Base-by-base conservation (phyloP, 306 rosid species). In the Crotalaria pallida region DNA sequence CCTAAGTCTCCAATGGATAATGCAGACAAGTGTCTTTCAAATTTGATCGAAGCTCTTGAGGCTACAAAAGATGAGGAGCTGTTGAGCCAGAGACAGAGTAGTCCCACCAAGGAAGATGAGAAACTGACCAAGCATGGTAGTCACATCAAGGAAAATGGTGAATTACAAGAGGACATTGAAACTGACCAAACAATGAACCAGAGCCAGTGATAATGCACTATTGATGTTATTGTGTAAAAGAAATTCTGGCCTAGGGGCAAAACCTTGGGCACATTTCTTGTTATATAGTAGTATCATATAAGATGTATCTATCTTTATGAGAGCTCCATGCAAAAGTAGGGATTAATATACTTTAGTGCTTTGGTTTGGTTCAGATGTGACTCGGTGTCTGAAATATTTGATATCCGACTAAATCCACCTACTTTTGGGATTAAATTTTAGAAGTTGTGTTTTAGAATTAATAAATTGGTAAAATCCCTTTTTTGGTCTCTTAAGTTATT, bases 1-100 rank as follows among this genome's bases (percentile, higher is more conserved):
- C 90, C 96, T 0, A 89, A 89, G 74, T 89, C 88, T 8, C 82
- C 86, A 3, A 1, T 51, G 48, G 96, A 89, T 77, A 90, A 84
- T 81, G 77, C 83, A 27, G 85, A 81, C 7, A 87, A 70, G 55
- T 86, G 96, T 38, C 88, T 92, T 17, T 77, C 67, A n/a, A 71
- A 73, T 68, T 83, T 92, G 55, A 76, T 89, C 66, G 79, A 55
- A 48, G 87, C 88, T 18, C 91, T 92, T 29, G 74, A 86, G 77
- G 63, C 59, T 38, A 58, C 62, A 65, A 75, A 77, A 45, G 77
- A 44, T 19, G 84, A 84, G 65, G 81, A 75, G 16, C 22, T 73
- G 16, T 17, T 73, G 44, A 38, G n/a, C 44, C 44, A 8, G 29
- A 77, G 58, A 31, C 80, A 81, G 74, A 73, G 18, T 45, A 48